Evolutionary conservation across 2,329 filamentous ascomycete genomes (phyloP), one percentile per base, ranked within the genome.

Genomic region (Diaporthe caulivora): DNA sequence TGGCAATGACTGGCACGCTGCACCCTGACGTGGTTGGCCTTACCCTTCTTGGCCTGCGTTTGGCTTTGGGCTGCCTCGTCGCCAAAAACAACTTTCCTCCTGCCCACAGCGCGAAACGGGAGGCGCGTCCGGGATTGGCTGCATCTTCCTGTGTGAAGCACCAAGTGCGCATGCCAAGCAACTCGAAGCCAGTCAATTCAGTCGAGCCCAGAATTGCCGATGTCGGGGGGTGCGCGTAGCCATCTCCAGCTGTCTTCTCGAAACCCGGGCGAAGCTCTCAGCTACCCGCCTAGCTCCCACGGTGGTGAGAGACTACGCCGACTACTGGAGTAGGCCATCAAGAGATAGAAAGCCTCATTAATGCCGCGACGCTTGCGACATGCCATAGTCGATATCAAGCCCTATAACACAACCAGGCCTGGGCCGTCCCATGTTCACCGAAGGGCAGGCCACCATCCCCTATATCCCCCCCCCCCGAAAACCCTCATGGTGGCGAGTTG

Each of bases 111-210:
- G 55, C 49, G 64, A 69, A 42, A 74, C 70, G 49, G 60, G n/a
- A 68, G 62, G 70, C 72, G 70, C 72, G 62, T 69, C 31, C 47
- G 37, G 47, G 34, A 72, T 74, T 74, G 73, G 73, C 40, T 70
- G 70, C 49, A 37, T 37, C 24, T 21, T 53, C 62, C 54, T 65
- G 72, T 17, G 49, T 72, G 44, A 65, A 74, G 73, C 68, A 70
- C 18, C 26, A 40, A 54, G 26, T 71, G 57, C 49, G 53, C 31
- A 34, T 44, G 58, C 51, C 60, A 64, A 54, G 62, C 62, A 40
- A 47, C 21, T 53, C 47, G 37, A 53, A 26, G 44, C 42, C 60
- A 65, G 44, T 37, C 29, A 17, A 51, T 24, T 24, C 44, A 10
- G 37, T 40, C 8, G 11, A 40, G 37, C 37, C 37, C 37, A 65